Evolutionary conservation across 2,329 filamentous ascomycete species (phyloP), one percentile per base, ranked within the genome.

Genomic region (Colletotrichum costaricense): DNA sequence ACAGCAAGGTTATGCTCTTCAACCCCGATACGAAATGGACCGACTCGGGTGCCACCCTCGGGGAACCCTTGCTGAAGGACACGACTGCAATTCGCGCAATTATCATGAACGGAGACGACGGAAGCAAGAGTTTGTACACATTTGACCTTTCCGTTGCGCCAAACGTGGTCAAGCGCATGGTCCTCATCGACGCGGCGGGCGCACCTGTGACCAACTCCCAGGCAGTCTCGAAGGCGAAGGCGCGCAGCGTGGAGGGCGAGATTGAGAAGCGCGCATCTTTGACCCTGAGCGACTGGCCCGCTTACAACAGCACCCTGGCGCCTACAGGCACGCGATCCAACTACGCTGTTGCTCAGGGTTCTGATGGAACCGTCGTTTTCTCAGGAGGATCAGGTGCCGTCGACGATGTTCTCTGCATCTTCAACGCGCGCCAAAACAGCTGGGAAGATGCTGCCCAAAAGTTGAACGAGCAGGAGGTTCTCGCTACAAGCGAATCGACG

Each of bases 141-240:
- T 98, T 97, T 77, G 91, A 98, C 79, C 89, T 95, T 83, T 88
- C 88, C 16, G 86, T 88, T 11, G 91, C 92, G 0, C 95, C 96
- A 3, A 97, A 97, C 79, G 83, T 86, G 7, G 93, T 98, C 56
- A 90, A 89, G 38, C 91, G 93, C 69, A 90, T 92, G 38, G 88
- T 94, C 22, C 82, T 98, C 16, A 82, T 93, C 60, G 89, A 90
- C 74, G 87, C 88, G 12, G 85, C 87, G 54, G 93, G 93, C 19
- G 86, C 79, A 74, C 88, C 81, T 56, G 89, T 86, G 79, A 84
- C 77, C 62, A 86, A 84, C 65, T 84, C 88, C 7, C 79, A 81
- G 14, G 84, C 88, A 1, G 79, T 88, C n/a, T 28, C 75, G 75
- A 52, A 76, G 75, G 56, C 64, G 35, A n/a, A 56, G 19, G 38